Evolutionary conservation across 2,329 filamentous ascomycete species (phyloP).

Genomic region (Colletotrichum siamense): DNA sequence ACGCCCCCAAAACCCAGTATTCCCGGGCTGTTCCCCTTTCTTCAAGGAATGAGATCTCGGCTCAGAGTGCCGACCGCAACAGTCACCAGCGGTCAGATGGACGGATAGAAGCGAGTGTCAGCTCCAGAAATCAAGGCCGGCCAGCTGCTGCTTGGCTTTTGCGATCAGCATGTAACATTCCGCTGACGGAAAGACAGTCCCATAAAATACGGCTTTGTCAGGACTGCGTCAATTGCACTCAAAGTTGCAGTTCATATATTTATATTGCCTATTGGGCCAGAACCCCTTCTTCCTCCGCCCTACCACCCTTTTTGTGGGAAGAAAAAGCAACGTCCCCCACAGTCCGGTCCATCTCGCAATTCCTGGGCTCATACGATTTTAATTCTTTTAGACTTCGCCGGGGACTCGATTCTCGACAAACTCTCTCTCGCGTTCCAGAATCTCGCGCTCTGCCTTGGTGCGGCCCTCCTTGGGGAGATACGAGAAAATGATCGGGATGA

Average conservation of each 20-base stretch:
- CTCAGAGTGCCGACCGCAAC: not conserved
- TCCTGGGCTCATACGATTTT: constrained; percentile 2
- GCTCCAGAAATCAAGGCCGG: not conserved
- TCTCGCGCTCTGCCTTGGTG: constrained; percentile 15
- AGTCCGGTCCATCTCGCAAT: not conserved
- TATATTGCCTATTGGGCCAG: not conserved
- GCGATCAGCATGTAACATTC: not conserved
- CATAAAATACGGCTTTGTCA: not conserved
- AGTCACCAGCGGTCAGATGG: not conserved
- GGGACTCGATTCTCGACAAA: not conserved
- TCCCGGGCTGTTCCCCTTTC: not conserved
- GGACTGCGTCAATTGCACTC: not conserved
- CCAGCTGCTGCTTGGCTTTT: not conserved
- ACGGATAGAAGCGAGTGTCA: not conserved
- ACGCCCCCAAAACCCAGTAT: not conserved
- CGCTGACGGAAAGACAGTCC: not conserved
- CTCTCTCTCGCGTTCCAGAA: constrained; percentile 5
- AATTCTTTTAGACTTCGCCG: not conserved
- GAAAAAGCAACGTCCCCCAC: not conserved
- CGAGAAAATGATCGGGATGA: constrained; percentile 22
- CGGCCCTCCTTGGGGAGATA: constrained; percentile 22
- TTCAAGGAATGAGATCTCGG: not conserved
- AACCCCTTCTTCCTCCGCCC: not conserved
- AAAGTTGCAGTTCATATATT: not conserved
- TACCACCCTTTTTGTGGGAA: not conserved